Evolutionary conservation across 495 filamentous ascomycete genomes (phyloP), one percentile per base, ranked within the genome.

Genomic region (Podospora fimiseda): DNA sequence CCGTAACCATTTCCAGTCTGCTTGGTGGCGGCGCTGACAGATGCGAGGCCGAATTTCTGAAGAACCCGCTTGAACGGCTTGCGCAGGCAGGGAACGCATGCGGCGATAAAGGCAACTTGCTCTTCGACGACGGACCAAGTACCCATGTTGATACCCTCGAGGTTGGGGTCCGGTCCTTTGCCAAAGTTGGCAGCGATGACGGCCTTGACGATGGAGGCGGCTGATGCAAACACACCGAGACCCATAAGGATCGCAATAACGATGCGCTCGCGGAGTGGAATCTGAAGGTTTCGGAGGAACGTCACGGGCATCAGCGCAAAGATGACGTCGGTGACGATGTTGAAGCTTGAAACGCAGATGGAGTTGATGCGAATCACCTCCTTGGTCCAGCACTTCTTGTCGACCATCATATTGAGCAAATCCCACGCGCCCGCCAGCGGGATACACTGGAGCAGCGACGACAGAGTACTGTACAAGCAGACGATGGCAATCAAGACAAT

Each of bases 301-400:
- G 20, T 51, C n/a, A 59, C 38, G 47, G 56, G 56, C 48, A 55
- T 40, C 20, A 59, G 46, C 22, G 56, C 56, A 19, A 59, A 55
- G 47, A 51, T 48, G 16, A 59, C 51, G 43, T 59, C 56, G 51
- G 56, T 59, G 36, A 51, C 48, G 18, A 59, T 52, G 56, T 59
- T 54, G 56, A 59, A 51, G 52, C 42, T 48, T 8, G 56, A 36
- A 16, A 59, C 45, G 56, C 30, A 47, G 51, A 52, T 59, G 11
- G 49, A 52, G 43, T 38, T 47, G 49, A 43, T 41, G 19, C 54
- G 49, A 38, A 57, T 52, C 40, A 43, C 54, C 7, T 40, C 8
- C 41, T 43, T 46, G 47, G 16, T 41, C 46, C 53, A 48, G 52
- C 56, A 55, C 42, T 47, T 55, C 21, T 46, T 48, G 37, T 51